Percentiles rank a stretch among this genome's conserved stretches.
phyloP scores from a whole-genome alignment of 495 filamentous ascomycete genomes.

The Aspergillus wentii region DNA sequence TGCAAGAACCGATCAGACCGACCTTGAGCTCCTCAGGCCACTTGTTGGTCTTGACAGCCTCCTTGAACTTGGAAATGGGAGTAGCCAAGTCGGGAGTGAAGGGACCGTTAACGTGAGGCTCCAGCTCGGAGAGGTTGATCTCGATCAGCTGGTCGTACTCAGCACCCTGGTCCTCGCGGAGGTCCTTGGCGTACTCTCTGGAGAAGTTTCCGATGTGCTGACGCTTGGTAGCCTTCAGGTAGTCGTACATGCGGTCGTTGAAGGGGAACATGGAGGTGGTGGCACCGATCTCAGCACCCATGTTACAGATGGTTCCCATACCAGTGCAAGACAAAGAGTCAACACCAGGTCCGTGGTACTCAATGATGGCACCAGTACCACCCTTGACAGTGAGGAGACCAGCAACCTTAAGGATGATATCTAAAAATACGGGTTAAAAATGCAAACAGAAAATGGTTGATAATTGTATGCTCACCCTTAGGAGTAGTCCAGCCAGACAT shows the following conservation, averaged over 20 bases:
- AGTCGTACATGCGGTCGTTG: conserved; percentile 96
- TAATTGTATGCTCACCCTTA: conserved; percentile 54
- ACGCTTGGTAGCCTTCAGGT: conserved; percentile 90
- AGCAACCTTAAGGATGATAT: conserved; percentile 97
- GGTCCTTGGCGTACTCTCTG: conserved; percentile 76
- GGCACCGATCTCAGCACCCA: conserved; percentile 91
- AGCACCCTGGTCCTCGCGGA: conserved; percentile 86
- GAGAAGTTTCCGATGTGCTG: conserved; percentile 85
- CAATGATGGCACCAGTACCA: conserved; percentile 94
- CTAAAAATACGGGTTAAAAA: conserved; percentile 30
- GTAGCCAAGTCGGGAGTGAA: conserved; percentile 99
- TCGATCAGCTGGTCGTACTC: conserved; percentile 96
- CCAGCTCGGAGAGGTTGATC: conserved; percentile 89
- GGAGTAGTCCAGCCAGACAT: conserved; percentile 91
- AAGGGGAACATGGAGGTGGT: conserved; percentile 99
- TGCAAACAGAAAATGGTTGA: conserved; percentile 30
- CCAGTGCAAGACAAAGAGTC: conserved; percentile 63
- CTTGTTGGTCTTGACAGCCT: conserved; percentile 86
- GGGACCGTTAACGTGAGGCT: conserved; percentile 98
- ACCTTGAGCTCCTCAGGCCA: conserved; percentile 99
- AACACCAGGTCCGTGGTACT: conserved; percentile 88
- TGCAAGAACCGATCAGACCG: conserved; percentile 91
- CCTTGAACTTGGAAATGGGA: conserved; percentile 94
- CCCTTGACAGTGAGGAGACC: conserved; percentile 97
- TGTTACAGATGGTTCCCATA: conserved; percentile 71